These are phyloP conservation scores for Exophiala bonariae DNA, from an alignment of 2,329 filamentous ascomycete species.

Conservation along the genomic window DNA sequence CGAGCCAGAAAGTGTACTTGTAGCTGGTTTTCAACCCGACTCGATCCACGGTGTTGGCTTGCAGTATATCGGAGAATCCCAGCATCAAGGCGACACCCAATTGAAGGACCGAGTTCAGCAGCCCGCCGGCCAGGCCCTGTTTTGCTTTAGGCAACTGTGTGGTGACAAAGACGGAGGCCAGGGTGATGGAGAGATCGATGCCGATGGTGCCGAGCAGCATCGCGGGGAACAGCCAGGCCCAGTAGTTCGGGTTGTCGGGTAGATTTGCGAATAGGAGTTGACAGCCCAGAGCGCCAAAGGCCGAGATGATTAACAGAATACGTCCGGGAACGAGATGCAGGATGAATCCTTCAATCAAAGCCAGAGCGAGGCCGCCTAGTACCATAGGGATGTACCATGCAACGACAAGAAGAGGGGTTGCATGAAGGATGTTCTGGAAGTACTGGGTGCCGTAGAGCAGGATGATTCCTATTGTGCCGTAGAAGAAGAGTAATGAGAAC, in stretches of 20 bases:
- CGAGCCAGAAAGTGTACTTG: constrained; percentile 57
- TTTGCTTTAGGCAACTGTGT: constrained; percentile 65
- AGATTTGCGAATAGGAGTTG: constrained; percentile 65
- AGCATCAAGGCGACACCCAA: constrained; percentile 72
- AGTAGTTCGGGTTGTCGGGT: constrained; percentile 61
- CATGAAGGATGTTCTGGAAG: constrained; percentile 62
- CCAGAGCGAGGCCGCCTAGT: constrained; percentile 66
- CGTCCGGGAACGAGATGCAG: constrained; percentile 66
- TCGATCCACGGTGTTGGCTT: constrained; percentile 46
- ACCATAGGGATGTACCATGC: constrained; percentile 70
- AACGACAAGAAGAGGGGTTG: constrained; percentile 62
- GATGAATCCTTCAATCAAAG: constrained; percentile 63
- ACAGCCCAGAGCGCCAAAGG: constrained; percentile 58
- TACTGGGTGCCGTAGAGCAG: constrained; percentile 71
- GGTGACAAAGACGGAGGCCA: constrained; percentile 76
- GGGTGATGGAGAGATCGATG: constrained; percentile 73
- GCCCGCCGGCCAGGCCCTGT: constrained; percentile 70
- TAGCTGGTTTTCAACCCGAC: constrained; percentile 55
- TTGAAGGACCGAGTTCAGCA: constrained; percentile 71
- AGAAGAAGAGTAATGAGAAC: constrained; percentile 63
- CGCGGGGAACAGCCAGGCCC: constrained; percentile 70
- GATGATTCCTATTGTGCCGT: constrained; percentile 68
- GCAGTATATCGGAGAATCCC: constrained; percentile 66
- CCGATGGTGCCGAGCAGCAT: constrained; percentile 66
- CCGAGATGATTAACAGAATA: constrained; percentile 62